Conservation (phyloP, 192 early-diverging fungal species). For the Endogone sp. region DNA sequence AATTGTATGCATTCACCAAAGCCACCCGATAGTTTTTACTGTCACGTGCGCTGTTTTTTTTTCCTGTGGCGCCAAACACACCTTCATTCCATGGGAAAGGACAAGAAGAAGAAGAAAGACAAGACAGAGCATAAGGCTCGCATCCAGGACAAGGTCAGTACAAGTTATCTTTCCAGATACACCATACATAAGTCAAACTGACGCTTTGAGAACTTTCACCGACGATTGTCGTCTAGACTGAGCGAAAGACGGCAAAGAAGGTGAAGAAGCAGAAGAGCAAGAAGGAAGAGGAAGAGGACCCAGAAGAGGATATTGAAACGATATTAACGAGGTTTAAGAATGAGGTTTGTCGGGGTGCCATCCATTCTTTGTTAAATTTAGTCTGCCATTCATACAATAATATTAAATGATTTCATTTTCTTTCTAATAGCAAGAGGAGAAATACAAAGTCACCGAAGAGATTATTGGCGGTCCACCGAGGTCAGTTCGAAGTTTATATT, state of each 20-base stretch:
- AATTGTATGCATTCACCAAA: too few species aligned
- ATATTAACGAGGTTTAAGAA: conserved; percentile 56
- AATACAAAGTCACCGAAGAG: conserved; percentile 55
- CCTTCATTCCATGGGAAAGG: neutral
- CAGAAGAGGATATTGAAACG: conserved; percentile 65
- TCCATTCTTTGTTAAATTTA: too few species aligned
- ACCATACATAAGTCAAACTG: too few species aligned
- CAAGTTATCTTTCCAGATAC: neutral
- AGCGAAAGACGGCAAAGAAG: conserved; percentile 35
- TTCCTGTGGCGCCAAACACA: neutral
- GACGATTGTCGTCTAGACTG: neutral
- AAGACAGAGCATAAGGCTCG: conserved; percentile 40
- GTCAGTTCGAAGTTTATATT: too few species aligned
- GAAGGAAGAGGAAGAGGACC: conserved; percentile 41
- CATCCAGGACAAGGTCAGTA: conserved; percentile 20
- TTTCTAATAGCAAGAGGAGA: conserved; percentile 48
- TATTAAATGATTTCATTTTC: too few species aligned
- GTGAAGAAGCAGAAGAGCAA: conserved; percentile 38
- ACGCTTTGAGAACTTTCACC: neutral
- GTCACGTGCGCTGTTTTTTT: too few species aligned
- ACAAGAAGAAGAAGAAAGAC: conserved; percentile 46
- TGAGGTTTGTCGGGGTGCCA: conserved; percentile 27
- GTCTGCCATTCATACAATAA: too few species aligned
- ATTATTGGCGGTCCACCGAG: conserved; percentile 37
- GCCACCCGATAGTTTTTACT: too few species aligned